A percentile compares a stretch with the other conserved stretches of the same genome.
Evolutionary conservation across 2,329 filamentous ascomycete species (phyloP).

Genomic region (Podosphaera xanthii): DNA sequence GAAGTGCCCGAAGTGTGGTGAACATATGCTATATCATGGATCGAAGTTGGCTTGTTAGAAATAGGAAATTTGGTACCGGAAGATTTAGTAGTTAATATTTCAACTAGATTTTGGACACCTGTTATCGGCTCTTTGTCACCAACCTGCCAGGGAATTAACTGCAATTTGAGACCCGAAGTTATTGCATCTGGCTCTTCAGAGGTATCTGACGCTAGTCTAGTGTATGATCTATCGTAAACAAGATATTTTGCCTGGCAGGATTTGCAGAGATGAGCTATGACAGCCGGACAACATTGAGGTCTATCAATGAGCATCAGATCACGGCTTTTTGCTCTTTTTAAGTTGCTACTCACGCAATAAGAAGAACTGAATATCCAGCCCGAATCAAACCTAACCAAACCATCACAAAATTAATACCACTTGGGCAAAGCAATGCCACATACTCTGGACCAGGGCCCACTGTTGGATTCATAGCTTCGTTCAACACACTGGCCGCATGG

Average conservation of each 20-base stretch:
- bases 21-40: slow-evolving; percentile 26
- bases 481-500: slow-evolving; percentile 7
- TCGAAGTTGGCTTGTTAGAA: background rate
- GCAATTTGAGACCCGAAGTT: slow-evolving; percentile 5
- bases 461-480: slow-evolving; percentile 5
- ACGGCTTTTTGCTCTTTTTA: slow-evolving; percentile 2
- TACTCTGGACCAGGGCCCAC: slow-evolving; percentile 6
- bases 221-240: slow-evolving; percentile 18
- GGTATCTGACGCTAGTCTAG: slow-evolving; percentile 4
- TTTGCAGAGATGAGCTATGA: slow-evolving; percentile 29
- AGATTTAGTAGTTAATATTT: background rate
- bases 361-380: slow-evolving; percentile 28
- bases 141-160: slow-evolving; percentile 3
- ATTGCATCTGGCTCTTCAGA: slow-evolving; percentile 3
- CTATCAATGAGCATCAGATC: slow-evolving; percentile 12
- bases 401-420: slow-evolving; percentile 32
- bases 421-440: slow-evolving; percentile 31
- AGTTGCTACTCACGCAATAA: slow-evolving; percentile 25
- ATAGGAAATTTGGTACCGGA: background rate
- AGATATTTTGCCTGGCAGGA: slow-evolving; percentile 24
- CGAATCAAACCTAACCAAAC: slow-evolving; percentile 36
- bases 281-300: slow-evolving; percentile 22
- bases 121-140: background rate
- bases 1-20: slow-evolving; percentile 44
- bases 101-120: background rate